Percentiles rank a stretch among this genome's conserved stretches.
phyloP scores from a whole-genome alignment of 768 basidiomycete genomes.

The Hydnomerulius pinastri region DNA sequence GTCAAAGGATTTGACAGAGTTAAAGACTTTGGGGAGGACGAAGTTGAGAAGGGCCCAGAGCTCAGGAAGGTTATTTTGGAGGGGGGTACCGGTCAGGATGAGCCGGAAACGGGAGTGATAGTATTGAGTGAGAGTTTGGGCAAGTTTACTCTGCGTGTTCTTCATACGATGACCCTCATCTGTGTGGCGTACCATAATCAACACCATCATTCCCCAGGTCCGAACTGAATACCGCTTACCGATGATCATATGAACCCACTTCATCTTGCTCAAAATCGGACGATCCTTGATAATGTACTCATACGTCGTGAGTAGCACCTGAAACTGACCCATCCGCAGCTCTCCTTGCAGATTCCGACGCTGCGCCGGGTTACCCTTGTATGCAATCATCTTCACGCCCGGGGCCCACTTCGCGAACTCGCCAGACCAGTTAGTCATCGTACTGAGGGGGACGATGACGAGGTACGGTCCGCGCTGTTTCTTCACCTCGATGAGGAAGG shows the following conservation, averaged over 20 bases:
- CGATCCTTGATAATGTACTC: slow-evolving; percentile 98
- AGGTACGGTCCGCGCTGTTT: slow-evolving; percentile 92
- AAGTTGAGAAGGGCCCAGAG: slow-evolving; percentile 96
- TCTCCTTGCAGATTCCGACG: slow-evolving; percentile 79
- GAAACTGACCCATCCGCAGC: slow-evolving; percentile 79
- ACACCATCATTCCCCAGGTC: not conserved
- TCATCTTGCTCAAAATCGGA: slow-evolving; percentile 84
- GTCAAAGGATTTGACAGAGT: slow-evolving; percentile 98
- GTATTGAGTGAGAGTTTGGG: slow-evolving; percentile 86
- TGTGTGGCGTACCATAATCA: slow-evolving; percentile 27
- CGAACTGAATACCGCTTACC: slow-evolving; percentile 44
- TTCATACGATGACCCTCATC: slow-evolving; percentile 99
- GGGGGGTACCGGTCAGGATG: slow-evolving; percentile 92
- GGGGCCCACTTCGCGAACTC: slow-evolving; percentile 99
- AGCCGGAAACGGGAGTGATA: slow-evolving; percentile 93
- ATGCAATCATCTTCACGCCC: slow-evolving; percentile 71
- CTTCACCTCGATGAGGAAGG: slow-evolving; percentile 92
- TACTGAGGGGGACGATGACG: slow-evolving; percentile 93
- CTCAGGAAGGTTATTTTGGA: slow-evolving; percentile 97
- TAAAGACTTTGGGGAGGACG: slow-evolving; percentile 93
- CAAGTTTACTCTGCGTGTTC: slow-evolving; percentile 88
- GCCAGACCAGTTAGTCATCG: slow-evolving; percentile 96
- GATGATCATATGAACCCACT: slow-evolving; percentile 98
- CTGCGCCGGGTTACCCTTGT: slow-evolving; percentile 89
- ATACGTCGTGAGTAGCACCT: slow-evolving; percentile 92